Evolutionary conservation across 2,329 filamentous ascomycete genomes (phyloP).

Genomic region (Immersiporthe knoxdaviesiana): DNA sequence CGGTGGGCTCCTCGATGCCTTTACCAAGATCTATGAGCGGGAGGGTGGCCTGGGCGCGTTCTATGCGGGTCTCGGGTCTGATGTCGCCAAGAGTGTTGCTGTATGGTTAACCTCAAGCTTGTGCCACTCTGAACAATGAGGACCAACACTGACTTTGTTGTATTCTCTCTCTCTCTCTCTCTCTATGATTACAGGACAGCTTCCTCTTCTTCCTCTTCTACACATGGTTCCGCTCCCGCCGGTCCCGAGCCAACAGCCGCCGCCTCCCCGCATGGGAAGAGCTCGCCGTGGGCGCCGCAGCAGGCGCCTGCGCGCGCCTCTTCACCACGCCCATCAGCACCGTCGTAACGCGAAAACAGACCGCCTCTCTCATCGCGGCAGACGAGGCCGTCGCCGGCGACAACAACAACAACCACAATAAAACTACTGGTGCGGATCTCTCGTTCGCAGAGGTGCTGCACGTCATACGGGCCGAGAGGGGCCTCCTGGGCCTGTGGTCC

Average conservation of each 20-base stretch:
- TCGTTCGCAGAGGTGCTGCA: constrained; percentile 60
- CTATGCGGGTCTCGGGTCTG: constrained; percentile 67
- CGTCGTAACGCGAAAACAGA: constrained; percentile 81
- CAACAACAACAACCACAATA: constrained; percentile 34
- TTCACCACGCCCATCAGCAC: constrained; percentile 82
- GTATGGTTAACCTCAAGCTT: constrained; percentile 60
- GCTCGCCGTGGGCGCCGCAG: constrained; percentile 71
- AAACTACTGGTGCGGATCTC: constrained; percentile 34
- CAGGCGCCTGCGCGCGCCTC: constrained; percentile 74
- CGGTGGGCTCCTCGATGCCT: constrained; percentile 68
- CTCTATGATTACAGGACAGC: constrained; percentile 14
- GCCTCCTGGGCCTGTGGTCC: constrained; percentile 79
- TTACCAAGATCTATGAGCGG: constrained; percentile 68
- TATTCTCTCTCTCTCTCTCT: neutral
- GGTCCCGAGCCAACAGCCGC: constrained; percentile 40
- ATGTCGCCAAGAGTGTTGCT: constrained; percentile 68
- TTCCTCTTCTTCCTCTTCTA: constrained; percentile 70
- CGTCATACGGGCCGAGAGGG: constrained; percentile 70
- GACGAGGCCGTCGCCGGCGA: constrained; percentile 35
- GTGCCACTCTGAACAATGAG: neutral
- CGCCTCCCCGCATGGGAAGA: constrained; percentile 69
- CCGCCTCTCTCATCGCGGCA: constrained; percentile 49
- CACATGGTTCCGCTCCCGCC: constrained; percentile 49
- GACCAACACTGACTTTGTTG: neutral
- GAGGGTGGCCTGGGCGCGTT: constrained; percentile 74